Evolutionary conservation across 1,139 yeast genomes (phyloP), one percentile per base, ranked within the genome.

Genomic region (Arxiozyma bovina): DNA sequence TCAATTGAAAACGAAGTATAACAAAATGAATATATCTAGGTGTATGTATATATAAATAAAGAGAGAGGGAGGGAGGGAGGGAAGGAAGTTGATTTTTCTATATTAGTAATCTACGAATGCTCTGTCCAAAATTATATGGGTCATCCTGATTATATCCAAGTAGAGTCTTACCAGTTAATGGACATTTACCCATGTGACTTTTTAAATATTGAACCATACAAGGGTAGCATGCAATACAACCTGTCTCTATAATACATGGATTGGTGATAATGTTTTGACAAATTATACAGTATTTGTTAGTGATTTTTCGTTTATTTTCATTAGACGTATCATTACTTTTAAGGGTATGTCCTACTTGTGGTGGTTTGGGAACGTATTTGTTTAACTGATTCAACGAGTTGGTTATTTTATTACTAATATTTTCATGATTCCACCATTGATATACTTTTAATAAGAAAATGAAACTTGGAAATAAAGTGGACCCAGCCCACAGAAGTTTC

Each of bases 351-450:
- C n/a, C 9, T n/a, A 20, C 15, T 45, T 48, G 42, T 50, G 60
- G 84, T 6, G 63, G 78, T 8, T 58, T 58, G n/a, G 88, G 87
- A 41, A 83, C 72, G 25, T 77, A 75, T 48, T 74, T 74, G 55
- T 79, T 81, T 18, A 46, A 38, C 23, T 46, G 49, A 20, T 46
- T 46, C 7, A 83, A 74, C 54, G 77, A 78, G 51, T 76, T 78
- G 60, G 79, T 80, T 12, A 88, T 70, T 61, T 83, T 82, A 6
- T 78, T 73, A 0, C 89, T 84, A 63, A 89, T 79, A 59, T 87
- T 89, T 20, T 91, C 83, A 48, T 87, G 80, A 58, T 85, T 83
- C 96, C 96, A 91, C 98, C 98, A 91, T 69, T 93, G 98, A 53
- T 90, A 77, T 62, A 93, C 89, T 70, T 90, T 89, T 59, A 93